These are phyloP conservation scores for Dissoconium aciculare DNA, from an alignment of 2,329 filamentous ascomycete genomes.

Conservation along the genomic window DNA sequence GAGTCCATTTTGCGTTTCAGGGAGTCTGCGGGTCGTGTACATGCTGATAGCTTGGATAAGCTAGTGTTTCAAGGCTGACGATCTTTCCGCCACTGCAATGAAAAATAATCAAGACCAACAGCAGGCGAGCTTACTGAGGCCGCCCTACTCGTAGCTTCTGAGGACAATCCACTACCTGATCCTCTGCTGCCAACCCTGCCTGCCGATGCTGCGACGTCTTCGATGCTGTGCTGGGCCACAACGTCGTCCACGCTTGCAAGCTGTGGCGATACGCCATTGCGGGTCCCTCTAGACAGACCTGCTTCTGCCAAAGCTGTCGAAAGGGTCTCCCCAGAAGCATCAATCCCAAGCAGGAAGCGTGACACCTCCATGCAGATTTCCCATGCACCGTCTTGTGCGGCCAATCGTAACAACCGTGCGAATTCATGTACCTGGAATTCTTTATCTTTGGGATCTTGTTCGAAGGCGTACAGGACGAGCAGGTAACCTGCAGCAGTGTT, in stretches of 20 bases:
- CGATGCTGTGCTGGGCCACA: background rate
- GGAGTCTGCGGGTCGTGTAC: no score
- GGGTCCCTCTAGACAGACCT: constrained; percentile 8
- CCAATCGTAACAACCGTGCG: constrained; percentile 63
- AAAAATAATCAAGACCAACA: no score
- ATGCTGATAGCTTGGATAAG: no score
- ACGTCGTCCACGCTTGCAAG: constrained; percentile 1
- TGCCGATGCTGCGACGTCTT: no score
- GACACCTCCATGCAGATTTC: constrained; percentile 90
- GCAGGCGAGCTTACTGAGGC: no score
- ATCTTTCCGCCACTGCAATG: no score
- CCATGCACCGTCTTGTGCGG: constrained; percentile 79
- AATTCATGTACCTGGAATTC: constrained; percentile 47
- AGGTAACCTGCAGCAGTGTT: constrained; percentile 95
- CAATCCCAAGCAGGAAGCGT: constrained; percentile 84
- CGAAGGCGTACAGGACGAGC: constrained; percentile 76
- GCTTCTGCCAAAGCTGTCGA: constrained; percentile 46
- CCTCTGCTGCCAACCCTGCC: no score
- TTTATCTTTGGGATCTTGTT: constrained; percentile 21
- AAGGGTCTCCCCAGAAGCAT: constrained; percentile 70
- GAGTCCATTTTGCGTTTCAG: no score
- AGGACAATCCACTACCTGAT: no score
- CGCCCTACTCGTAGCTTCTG: no score
- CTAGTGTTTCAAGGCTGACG: no score
- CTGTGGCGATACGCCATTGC: constrained; percentile 3